Conservation (phyloP, 2,329 filamentous ascomycete species). For the Colletotrichum incanum region DNA sequence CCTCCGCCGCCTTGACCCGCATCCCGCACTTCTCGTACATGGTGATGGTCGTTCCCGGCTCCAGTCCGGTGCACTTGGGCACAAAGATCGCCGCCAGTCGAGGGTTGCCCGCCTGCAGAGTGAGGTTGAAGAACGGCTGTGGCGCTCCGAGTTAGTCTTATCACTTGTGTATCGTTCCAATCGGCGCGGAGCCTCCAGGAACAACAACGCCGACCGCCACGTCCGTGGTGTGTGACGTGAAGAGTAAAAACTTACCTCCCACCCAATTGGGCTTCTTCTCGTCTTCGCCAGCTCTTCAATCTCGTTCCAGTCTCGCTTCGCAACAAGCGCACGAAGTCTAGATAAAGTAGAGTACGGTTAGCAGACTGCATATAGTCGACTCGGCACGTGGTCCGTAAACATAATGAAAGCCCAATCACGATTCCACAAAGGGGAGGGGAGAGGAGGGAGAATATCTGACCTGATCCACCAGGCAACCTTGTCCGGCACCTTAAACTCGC, state of each 20-base stretch:
- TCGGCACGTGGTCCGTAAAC: constrained; percentile 7
- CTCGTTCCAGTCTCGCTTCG: constrained; percentile 92
- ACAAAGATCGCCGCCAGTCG: constrained; percentile 88
- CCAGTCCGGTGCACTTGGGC: constrained; percentile 84
- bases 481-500: constrained; percentile 93
- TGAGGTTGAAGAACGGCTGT: constrained; percentile 92
- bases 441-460: constrained; percentile 55
- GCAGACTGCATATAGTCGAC: not conserved
- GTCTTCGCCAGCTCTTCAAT: constrained; percentile 86
- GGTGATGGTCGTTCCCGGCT: constrained; percentile 79
- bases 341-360: constrained; percentile 16
- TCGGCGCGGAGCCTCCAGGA: not conserved
- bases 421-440: not conserved
- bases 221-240: not conserved
- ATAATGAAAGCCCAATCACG: not conserved
- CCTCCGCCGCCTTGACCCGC: constrained; percentile 90
- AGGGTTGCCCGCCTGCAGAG: constrained; percentile 89
- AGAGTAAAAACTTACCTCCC: constrained; percentile 78
- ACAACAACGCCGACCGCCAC: not conserved
- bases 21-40: constrained; percentile 99
- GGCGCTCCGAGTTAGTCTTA: not conserved
- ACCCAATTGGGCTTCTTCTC: constrained; percentile 93
- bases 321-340: constrained; percentile 88
- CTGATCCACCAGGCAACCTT: constrained; percentile 90
- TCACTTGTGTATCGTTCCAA: not conserved